Percentiles rank a stretch among this genome's conserved stretches.
phyloP scores from a whole-genome alignment of 331 rosid genomes.

The Quercus phellos region DNA sequence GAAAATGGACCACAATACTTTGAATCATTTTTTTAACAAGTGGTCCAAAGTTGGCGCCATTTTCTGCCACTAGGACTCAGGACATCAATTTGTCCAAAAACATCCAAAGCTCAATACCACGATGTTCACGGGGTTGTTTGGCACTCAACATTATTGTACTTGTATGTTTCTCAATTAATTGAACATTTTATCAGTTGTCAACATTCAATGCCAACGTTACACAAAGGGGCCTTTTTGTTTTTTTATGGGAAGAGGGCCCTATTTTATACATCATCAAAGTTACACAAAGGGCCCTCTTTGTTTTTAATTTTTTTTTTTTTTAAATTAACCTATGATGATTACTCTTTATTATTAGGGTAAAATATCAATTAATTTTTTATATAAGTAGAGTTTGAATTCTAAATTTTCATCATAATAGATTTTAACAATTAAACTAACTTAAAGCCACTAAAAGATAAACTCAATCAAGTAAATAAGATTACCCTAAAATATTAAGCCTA shows the following conservation, averaged over 20 bases:
- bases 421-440: no score
- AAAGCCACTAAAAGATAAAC: no score
- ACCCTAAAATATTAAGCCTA: no score
- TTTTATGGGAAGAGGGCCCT: background rate
- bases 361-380: no score
- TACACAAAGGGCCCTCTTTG: no score
- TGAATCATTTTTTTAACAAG: background rate
- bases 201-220: background rate
- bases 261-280: background rate
- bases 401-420: no score
- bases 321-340: no score
- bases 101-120: background rate
- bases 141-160: background rate
- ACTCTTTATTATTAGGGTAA: no score
- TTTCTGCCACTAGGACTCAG: slow-evolving; percentile 4
- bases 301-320: no score
- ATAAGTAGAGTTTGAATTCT: no score
- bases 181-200: background rate
- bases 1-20: slow-evolving; percentile 22
- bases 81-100: background rate
- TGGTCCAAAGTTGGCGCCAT: background rate
- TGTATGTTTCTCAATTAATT: background rate
- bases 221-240: no score
- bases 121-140: background rate
- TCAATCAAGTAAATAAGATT: no score